Evolutionary conservation across 23 red algal genomes (phyloP).

Genomic region (Gracilaria caudata): DNA sequence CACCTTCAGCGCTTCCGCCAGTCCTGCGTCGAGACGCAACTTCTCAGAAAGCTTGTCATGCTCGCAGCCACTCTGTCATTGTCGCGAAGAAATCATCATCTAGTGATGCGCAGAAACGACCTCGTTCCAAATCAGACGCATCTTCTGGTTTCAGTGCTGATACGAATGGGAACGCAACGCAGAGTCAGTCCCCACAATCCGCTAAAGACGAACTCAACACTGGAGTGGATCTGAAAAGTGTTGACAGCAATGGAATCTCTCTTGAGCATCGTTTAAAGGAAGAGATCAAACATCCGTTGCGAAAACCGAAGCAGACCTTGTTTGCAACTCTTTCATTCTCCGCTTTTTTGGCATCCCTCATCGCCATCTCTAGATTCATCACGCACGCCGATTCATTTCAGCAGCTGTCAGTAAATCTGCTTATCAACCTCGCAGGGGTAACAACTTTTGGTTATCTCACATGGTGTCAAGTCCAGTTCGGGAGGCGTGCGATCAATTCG

Average conservation of each 20-base stretch:
- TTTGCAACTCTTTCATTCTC: conserved; percentile 54
- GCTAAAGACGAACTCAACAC: not conserved
- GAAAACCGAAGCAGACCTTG: conserved; percentile 60
- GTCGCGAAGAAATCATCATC: conserved; percentile 1
- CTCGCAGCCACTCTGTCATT: not conserved
- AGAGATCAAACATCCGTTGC: conserved; percentile 63
- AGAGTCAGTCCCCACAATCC: not conserved
- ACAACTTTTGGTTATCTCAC: conserved; percentile 51
- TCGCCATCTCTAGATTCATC: conserved; percentile 33
- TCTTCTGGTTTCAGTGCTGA: not conserved
- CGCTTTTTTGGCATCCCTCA: conserved; percentile 34
- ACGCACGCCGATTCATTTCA: conserved; percentile 4
- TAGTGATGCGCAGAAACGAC: not conserved
- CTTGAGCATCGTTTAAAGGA: conserved; percentile 62
- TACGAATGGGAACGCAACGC: not conserved
- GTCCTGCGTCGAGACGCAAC: not conserved
- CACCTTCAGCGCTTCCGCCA: not conserved
- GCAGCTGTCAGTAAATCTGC: conserved; percentile 34
- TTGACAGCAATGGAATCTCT: conserved; percentile 44
- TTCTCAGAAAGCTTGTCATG: not conserved
- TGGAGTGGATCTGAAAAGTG: not conserved
- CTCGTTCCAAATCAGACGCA: not conserved
- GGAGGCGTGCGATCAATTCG: conserved; percentile 50
- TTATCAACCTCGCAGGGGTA: conserved; percentile 23
- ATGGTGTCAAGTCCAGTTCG: conserved; percentile 64